Evolutionary conservation across 257 asterid species (phyloP).

Genomic region (Ocimum tenuiflorum): DNA sequence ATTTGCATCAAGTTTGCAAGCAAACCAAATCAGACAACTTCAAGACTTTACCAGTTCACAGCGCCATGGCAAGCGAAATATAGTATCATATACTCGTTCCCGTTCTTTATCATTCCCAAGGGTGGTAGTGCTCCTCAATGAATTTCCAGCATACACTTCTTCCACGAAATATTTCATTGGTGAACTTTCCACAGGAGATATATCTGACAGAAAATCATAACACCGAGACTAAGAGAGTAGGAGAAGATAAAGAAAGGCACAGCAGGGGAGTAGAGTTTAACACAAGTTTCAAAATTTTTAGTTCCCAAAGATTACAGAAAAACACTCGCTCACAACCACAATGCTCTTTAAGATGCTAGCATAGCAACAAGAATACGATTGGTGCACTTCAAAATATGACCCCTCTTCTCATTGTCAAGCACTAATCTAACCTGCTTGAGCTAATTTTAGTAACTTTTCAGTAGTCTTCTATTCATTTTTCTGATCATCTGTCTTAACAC

Average conservation of each 20-base stretch:
- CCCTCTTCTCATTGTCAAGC: constrained; percentile 2
- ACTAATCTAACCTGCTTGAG: not conserved
- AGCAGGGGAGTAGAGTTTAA: constrained; percentile 2
- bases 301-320: not conserved
- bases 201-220: constrained; percentile 34
- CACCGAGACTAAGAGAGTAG: constrained; percentile 17
- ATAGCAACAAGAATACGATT: not conserved
- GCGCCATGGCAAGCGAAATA: constrained; percentile 96
- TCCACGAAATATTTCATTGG: constrained; percentile 86
- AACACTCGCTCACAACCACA: not conserved
- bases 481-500: not conserved
- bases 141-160: constrained; percentile 81
- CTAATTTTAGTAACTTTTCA: constrained; percentile 1
- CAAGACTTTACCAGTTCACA: constrained; percentile 76
- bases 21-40: constrained; percentile 8
- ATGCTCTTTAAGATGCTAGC: not conserved
- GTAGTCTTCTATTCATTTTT: not conserved
- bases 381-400: not conserved
- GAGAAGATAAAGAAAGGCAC: constrained; percentile 1
- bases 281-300: not conserved
- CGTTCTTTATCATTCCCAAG: constrained; percentile 79
- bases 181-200: constrained; percentile 57
- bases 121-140: constrained; percentile 76
- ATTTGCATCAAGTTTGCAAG: not conserved
- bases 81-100: constrained; percentile 90